Base-by-base conservation (phyloP, 2,329 filamentous ascomycete species). In the Mollisiaceae sp. region DNA sequence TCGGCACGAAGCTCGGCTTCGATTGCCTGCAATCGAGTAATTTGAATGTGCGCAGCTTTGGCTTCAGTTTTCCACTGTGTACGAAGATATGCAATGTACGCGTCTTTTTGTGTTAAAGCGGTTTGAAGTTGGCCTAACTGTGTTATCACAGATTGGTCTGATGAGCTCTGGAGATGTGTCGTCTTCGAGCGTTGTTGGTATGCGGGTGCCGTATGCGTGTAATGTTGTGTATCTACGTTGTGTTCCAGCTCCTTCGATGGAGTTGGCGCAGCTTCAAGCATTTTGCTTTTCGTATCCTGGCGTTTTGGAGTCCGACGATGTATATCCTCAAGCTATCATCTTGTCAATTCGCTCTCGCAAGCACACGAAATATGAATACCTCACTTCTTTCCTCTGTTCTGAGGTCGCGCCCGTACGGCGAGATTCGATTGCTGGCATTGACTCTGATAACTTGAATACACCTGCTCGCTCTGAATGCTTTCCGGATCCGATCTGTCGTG, bases 41-140 rank as follows among this genome's bases (percentile, higher is more conserved):
- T 36, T 35, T 24, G 59, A 38, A 43, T 22, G 8, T 41, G 8
- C 14, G 43, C 39, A 9, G 32, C 52, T 22, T 65, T 50, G 0
- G n/a, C 50, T 18, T 65, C 63, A 24, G 22, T 47, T 50, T 38
- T n/a, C 63, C 63, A 65, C 22, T 56, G 24, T 18, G n/a, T 15
- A 20, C 63, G 63, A 15, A 65, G 3, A 15, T 15, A 20, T 57
- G 27, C 27, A 18, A 65, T 39, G 8, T 65, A 47, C n/a, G 6
- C 41, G n/a, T 35, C 14, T 14, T 27, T 39, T 27, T 47, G 24
- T 35, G n/a, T 36, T 12, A 43, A 43, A 2, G 15, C 41, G 15
- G 15, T 15, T n/a, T 43, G 14, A 14, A 35, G 24, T 35, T 5
- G 52, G 9, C 35, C 52, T 36, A 20, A 9, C 4, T 36, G 24